Evolutionary conservation across 1,284 basidiomycete genomes (phyloP), one percentile per base, ranked within the genome.

Genomic region (Cutaneotrichosporon sp.): DNA sequence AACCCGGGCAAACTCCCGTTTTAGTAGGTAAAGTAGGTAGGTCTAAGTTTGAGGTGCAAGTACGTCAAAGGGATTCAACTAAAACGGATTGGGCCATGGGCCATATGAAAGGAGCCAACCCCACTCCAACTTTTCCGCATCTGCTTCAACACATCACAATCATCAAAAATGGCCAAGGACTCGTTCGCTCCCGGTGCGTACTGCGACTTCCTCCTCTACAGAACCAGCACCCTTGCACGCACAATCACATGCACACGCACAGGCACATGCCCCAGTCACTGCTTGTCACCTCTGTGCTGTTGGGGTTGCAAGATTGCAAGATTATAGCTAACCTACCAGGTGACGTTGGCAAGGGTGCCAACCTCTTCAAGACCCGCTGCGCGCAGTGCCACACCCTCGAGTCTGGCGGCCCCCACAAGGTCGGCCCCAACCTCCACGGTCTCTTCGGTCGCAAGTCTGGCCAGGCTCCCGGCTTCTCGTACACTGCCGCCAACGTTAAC

Each of bases 331-430:
- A 65, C 66, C 6, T 26, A 13, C 7, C 63, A 93, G 93, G 94
- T 87, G 91, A 96, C 84, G 82, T 88, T 76, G 73, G 73, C 68
- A 96, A 95, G 86, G 93, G 93, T 83, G 93, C 93, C 78, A 83
- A 85, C 81, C 88, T 94, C 79, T 62, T 61, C 57, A 66, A 81
- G 87, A 96, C 92, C 73, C 92, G 95, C 71, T 99, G 96, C 80
- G 92, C 92, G 65, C 94, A 97, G 82, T 99, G 96, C 85, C 96
- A 99, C 83, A 98, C 93, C 71, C 82, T 91, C 73, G 91, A 85
- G 72, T 84, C 86, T 72, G 90, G 91, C 70, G 95, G 90, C 66
- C 70, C 78, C 65, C 71, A 81, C 76, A 77, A 82, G 84, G 92
- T 96, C 70, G 93, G 93, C 68, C 95, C 95, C 67, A 97, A 97